Evolutionary conservation across 2,329 filamentous ascomycete species (phyloP), one percentile per base, ranked within the genome.

Genomic region (Trichothecium sympodiale): DNA sequence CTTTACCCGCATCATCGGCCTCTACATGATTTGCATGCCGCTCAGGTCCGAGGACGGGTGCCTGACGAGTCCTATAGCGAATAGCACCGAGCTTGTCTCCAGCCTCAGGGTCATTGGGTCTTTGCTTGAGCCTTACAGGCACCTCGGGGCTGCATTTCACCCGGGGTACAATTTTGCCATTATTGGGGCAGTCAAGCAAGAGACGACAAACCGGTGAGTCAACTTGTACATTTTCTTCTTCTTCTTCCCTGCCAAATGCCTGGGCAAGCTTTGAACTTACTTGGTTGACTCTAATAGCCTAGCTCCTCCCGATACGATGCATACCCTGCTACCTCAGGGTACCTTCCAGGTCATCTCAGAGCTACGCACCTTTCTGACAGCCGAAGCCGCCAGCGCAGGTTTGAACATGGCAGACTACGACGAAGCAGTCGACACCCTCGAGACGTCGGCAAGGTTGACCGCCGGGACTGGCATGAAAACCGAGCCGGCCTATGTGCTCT

Each of bases 1-100:
- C 44, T 62, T 67, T 34, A 60, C 62, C 37, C 60, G 61, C 12
- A 55, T 54, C 4, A 55, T 54, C 34, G 52, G 61, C 3, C 12
- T 54, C 6, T 45, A 44, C n/a, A 52, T 52, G 45, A 26, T 49
- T 17, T 44, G 43, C 8, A 41, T 50, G 7, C 48, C 48, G 0
- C 38, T 20, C 17, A 44, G 48, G 4, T 45, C 41, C 26, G 38
- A 41, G 8, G 36, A 36, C 15, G 33, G 37, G 16, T 25, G 31
- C 4, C 40, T 51, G 2, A 44, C 45, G 26, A 34, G 43, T 13
- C 48, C 48, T 2, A 40, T 51, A 14, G 37, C 25, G 9, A 48
- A 44, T 20, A 18, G 47, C 12, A 37, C 48, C 5, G 43, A 51
- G 28, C 35, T 51, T 13, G 39, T 43, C 17, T 35, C 38, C 3